Conservation (phyloP, 2,329 filamentous ascomycete genomes). For the Aspergillus fischeri region DNA sequence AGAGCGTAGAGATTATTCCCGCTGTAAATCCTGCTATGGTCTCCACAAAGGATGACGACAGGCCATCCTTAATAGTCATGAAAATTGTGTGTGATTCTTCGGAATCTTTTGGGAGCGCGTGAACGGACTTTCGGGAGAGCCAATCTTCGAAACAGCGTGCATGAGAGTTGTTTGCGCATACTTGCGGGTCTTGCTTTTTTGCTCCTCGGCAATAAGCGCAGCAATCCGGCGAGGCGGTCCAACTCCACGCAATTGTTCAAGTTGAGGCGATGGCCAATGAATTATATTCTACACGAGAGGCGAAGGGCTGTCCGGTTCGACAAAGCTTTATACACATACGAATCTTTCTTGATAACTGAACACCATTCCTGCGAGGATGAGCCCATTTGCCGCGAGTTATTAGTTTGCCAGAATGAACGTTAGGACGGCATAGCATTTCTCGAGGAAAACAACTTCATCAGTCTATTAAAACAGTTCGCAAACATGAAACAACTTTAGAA, state of each 20-base stretch:
- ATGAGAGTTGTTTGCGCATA: not conserved
- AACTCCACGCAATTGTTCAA: not conserved
- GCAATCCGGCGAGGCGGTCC: not conserved
- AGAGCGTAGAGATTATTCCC: constrained; percentile 78
- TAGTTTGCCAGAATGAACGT: no score
- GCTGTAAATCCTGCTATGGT: constrained; percentile 85
- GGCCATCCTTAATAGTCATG: constrained; percentile 50
- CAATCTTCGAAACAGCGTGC: not conserved
- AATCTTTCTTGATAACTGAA: not conserved
- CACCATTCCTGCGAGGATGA: not conserved
- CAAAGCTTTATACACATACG: not conserved
- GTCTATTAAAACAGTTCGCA: constrained; percentile 9
- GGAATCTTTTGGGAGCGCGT: not conserved
- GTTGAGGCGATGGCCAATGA: not conserved
- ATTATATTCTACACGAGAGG: not conserved
- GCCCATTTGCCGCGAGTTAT: not conserved
- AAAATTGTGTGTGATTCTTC: constrained; percentile 19
- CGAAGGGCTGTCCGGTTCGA: not conserved
- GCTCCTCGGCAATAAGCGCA: not conserved
- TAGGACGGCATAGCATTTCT: not conserved
- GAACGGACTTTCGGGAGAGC: not conserved
- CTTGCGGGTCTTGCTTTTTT: not conserved
- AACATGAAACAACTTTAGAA: constrained; percentile 19
- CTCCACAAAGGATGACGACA: constrained; percentile 78
- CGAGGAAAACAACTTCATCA: not conserved